Percentiles rank a stretch among this genome's conserved stretches.
These are phyloP conservation scores for Phanerochaete sordida DNA, from an alignment of 768 basidiomycete genomes.

Conservation along the genomic window DNA sequence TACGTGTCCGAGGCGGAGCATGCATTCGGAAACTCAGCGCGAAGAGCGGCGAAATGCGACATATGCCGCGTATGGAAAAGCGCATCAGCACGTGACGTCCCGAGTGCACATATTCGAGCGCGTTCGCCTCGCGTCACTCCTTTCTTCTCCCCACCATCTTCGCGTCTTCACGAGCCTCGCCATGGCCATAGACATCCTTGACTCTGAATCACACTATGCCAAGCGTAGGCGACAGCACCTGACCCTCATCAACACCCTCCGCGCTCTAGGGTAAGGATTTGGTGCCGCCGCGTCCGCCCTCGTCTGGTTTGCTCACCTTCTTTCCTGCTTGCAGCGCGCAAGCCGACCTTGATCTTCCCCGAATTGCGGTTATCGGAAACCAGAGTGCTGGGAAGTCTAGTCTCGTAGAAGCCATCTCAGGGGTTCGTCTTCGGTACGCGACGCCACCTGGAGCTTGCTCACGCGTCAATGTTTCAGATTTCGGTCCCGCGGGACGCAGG, in stretches of 20 bases:
- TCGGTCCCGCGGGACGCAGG: constrained; percentile 27
- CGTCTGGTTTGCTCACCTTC: neutral
- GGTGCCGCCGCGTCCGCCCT: neutral
- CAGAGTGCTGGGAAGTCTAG: constrained; percentile 49
- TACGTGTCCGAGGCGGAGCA: too few species aligned
- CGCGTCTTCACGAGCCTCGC: neutral
- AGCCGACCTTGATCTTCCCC: constrained; percentile 44
- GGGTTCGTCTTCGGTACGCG: constrained; percentile 25
- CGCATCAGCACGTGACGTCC: too few species aligned
- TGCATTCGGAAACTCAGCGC: too few species aligned
- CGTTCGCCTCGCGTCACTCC: neutral
- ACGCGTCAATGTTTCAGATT: constrained; percentile 2
- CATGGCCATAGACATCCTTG: neutral
- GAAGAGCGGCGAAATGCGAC: too few species aligned
- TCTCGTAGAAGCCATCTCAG: constrained; percentile 48
- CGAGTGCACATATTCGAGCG: neutral
- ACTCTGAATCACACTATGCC: constrained; percentile 11
- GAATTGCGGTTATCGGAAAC: constrained; percentile 49
- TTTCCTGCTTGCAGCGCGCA: constrained; percentile 31
- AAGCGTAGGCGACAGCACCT: constrained; percentile 12
- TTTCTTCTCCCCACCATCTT: neutral
- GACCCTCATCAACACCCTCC: constrained; percentile 13
- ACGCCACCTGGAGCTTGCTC: neutral
- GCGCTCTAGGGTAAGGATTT: constrained; percentile 24
- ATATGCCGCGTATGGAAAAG: too few species aligned